A percentile compares a stretch with the other conserved stretches of the same genome.
Evolutionary conservation across 345 rosid genomes (phyloP).

Genomic region (Chamaenerion angustifolium): DNA sequence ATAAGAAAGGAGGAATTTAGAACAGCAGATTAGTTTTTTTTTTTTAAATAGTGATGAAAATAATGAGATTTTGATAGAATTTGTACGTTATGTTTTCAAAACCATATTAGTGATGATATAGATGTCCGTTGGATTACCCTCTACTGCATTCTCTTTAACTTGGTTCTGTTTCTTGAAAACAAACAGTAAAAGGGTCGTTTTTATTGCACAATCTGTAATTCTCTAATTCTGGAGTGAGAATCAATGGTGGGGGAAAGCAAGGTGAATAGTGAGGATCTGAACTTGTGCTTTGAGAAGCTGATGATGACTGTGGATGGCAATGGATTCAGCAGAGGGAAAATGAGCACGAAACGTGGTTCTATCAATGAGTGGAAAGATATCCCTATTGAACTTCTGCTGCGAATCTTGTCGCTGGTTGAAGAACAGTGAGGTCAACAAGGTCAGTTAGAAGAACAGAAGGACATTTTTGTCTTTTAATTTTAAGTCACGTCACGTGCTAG

Average conservation of each 20-base stretch:
- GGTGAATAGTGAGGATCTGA: conserved; percentile 32
- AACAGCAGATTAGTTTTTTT: too few species aligned
- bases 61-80: not conserved
- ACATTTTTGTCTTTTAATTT: too few species aligned
- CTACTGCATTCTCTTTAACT: too few species aligned
- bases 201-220: too few species aligned
- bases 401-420: conserved; percentile 60
- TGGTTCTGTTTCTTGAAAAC: too few species aligned
- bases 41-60: too few species aligned
- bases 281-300: conserved; percentile 49
- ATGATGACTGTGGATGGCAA: conserved; percentile 22
- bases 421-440: too few species aligned
- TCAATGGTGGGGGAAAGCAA: conserved; percentile 24
- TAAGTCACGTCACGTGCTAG: too few species aligned
- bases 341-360: conserved; percentile 35
- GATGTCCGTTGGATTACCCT: too few species aligned
- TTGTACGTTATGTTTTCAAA: too few species aligned
- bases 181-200: conserved; percentile 18
- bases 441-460: too few species aligned
- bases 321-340: not conserved
- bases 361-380: conserved; percentile 82
- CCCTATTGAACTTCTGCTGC: conserved; percentile 64
- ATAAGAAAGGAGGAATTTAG: not conserved
- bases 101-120: too few species aligned
- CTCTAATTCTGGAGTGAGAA: not conserved